These are phyloP conservation scores for Nitzschia palea DNA, from an alignment of 108 stramenopile species.

Conservation along the genomic window DNA sequence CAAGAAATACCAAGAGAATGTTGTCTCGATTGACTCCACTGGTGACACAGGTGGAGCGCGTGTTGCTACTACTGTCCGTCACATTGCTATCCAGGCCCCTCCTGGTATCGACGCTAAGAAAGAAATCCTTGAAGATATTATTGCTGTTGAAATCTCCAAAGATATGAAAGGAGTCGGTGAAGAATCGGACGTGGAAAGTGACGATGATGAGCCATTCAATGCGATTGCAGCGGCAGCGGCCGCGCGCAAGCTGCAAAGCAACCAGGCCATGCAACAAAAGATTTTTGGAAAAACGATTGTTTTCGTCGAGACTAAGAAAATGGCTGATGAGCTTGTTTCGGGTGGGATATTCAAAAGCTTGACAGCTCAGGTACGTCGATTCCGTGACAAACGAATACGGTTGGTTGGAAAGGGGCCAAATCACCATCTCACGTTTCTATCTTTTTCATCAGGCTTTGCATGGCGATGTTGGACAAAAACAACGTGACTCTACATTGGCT, in stretches of 20 bases:
- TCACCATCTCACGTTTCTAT: background rate
- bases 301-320: conserved; percentile 95
- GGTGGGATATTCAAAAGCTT: conserved; percentile 87
- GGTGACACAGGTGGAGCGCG: conserved; percentile 73
- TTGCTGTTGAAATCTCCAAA: conserved; percentile 91
- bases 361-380: conserved; percentile 63
- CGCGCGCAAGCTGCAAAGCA: conserved; percentile 59
- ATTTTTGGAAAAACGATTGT: conserved; percentile 97
- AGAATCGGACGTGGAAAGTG: conserved; percentile 39
- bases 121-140: conserved; percentile 85
- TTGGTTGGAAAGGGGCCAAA: too few relatives aligned
- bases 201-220: conserved; percentile 64
- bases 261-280: conserved; percentile 85
- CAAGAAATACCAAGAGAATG: conserved; percentile 83
- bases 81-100: conserved; percentile 92
- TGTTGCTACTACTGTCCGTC: conserved; percentile 93
- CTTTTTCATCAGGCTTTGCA: conserved; percentile 72
- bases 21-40: conserved; percentile 91
- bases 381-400: too few relatives aligned
- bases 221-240: conserved; percentile 88
- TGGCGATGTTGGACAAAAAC: conserved; percentile 99
- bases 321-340: conserved; percentile 90
- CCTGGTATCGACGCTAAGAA: conserved; percentile 81
- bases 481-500: conserved; percentile 95
- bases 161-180: conserved; percentile 56